Conservation (phyloP, 1,284 basidiomycete species). For the Trichosporon inkin region DNA sequence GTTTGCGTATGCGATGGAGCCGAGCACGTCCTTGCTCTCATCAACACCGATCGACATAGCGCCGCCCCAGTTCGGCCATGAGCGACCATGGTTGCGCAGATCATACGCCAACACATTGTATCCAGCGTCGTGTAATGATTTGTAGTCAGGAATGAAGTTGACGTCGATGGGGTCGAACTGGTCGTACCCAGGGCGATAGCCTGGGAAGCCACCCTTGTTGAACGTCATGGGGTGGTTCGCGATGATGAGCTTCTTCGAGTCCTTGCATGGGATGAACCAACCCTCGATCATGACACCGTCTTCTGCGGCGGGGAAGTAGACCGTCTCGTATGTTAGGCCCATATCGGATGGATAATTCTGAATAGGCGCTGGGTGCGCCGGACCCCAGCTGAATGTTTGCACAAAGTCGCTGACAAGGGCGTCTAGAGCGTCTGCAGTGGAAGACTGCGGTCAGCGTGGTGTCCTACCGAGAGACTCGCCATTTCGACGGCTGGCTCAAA, state of each 20-base stretch:
- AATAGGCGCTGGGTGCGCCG: background rate
- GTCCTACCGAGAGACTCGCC: too few species aligned
- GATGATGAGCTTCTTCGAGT: slow-evolving; percentile 8
- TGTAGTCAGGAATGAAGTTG: slow-evolving; percentile 15
- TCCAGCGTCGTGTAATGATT: slow-evolving; percentile 7
- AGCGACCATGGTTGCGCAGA: slow-evolving; percentile 14
- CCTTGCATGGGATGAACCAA: slow-evolving; percentile 11
- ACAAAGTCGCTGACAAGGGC: background rate
- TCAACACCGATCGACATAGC: slow-evolving; percentile 2
- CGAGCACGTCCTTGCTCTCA: slow-evolving; percentile 4
- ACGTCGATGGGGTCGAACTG: slow-evolving; percentile 3
- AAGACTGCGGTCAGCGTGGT: too few species aligned
- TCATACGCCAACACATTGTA: slow-evolving; percentile 11
- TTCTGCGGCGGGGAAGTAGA: slow-evolving; percentile 2
- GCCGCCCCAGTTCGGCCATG: slow-evolving; percentile 2
- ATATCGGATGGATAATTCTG: slow-evolving; percentile 9
- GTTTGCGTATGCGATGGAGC: background rate
- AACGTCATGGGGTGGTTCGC: slow-evolving; percentile 15
- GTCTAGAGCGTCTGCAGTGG: too few species aligned
- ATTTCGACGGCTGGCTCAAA: too few species aligned
- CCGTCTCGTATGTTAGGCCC: slow-evolving; percentile 9
- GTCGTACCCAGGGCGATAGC: slow-evolving; percentile 1
- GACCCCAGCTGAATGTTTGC: background rate
- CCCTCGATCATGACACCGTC: slow-evolving; percentile 11
- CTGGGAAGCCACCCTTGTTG: slow-evolving; percentile 14